A percentile compares a stretch with the other conserved stretches of the same genome.
Conservation (phyloP, 2,329 filamentous ascomycete species). For the Talaromyces piceae region DNA sequence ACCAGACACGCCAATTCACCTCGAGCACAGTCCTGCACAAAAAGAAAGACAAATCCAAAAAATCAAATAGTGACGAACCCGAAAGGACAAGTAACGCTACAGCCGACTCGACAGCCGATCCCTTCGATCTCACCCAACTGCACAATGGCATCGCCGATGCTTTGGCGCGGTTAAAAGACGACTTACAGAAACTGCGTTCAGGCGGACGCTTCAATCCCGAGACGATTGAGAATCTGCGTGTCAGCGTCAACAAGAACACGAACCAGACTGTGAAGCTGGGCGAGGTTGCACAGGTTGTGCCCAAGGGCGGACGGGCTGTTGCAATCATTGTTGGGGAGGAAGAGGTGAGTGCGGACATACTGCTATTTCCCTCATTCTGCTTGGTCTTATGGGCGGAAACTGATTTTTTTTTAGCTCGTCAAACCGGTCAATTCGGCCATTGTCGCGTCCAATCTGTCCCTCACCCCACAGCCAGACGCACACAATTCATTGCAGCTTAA, state of each 20-base stretch:
- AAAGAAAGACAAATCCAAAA: conserved; percentile 11
- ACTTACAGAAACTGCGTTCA: conserved; percentile 54
- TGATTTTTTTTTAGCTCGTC: conserved; percentile 27
- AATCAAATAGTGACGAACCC: background rate
- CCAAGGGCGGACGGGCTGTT: conserved; percentile 53
- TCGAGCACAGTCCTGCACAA: conserved; percentile 3
- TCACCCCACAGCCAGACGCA: conserved; percentile 36
- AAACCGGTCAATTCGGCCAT: conserved; percentile 40
- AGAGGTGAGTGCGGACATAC: conserved; percentile 42
- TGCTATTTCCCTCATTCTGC: background rate
- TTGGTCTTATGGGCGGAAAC: background rate
- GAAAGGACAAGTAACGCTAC: conserved; percentile 3
- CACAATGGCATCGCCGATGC: conserved; percentile 49
- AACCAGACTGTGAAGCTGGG: conserved; percentile 49
- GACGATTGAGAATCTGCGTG: conserved; percentile 52
- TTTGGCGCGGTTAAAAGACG: conserved; percentile 51
- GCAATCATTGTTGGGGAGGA: conserved; percentile 59
- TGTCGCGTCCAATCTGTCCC: conserved; percentile 33
- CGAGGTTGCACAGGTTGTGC: conserved; percentile 61
- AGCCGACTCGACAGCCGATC: conserved; percentile 36
- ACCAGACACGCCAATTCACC: conserved; percentile 6
- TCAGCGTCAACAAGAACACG: conserved; percentile 47
- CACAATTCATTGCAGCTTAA: conserved; percentile 40
- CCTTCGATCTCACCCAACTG: conserved; percentile 54
- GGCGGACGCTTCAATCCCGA: conserved; percentile 58